A percentile compares a stretch with the other conserved stretches of the same genome.
phyloP scores from a whole-genome alignment of 2,329 filamentous ascomycete genomes.

The Alternaria arborescens region DNA sequence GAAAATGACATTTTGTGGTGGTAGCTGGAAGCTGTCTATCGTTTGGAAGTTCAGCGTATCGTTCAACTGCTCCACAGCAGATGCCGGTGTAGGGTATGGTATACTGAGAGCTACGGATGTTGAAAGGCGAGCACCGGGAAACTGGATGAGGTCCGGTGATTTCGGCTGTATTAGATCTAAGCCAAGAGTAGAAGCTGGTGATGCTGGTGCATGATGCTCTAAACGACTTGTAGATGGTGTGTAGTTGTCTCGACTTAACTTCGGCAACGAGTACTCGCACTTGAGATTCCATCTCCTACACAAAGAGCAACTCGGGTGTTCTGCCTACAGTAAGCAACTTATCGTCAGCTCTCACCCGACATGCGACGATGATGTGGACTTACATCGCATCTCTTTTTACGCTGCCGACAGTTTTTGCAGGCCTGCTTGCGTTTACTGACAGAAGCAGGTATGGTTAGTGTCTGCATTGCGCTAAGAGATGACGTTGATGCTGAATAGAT shows the following conservation, averaged over 20 bases:
- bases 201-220: background rate
- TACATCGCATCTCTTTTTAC: slow-evolving; percentile 48
- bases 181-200: background rate
- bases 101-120: background rate
- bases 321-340: slow-evolving; percentile 25
- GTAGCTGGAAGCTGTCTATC: slow-evolving; percentile 20
- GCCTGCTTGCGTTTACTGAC: slow-evolving; percentile 46
- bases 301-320: slow-evolving; percentile 32
- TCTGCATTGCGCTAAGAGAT: slow-evolving; percentile 17
- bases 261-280: slow-evolving; percentile 32
- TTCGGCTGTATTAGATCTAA: background rate
- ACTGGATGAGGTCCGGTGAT: slow-evolving; percentile 15
- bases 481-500: background rate
- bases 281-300: slow-evolving; percentile 35
- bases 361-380: slow-evolving; percentile 3
- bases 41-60: slow-evolving; percentile 10
- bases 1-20: slow-evolving; percentile 22
- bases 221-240: background rate
- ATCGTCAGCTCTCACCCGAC: slow-evolving; percentile 16
- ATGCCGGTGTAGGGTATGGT: slow-evolving; percentile 6
- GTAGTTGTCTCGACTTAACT: background rate
- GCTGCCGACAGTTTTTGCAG: slow-evolving; percentile 43
- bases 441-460: slow-evolving; percentile 34
- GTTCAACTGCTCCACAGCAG: background rate
- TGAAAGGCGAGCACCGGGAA: background rate